Base-by-base conservation (phyloP, 164 flowering plant species). In the Taxillus chinensis region DNA sequence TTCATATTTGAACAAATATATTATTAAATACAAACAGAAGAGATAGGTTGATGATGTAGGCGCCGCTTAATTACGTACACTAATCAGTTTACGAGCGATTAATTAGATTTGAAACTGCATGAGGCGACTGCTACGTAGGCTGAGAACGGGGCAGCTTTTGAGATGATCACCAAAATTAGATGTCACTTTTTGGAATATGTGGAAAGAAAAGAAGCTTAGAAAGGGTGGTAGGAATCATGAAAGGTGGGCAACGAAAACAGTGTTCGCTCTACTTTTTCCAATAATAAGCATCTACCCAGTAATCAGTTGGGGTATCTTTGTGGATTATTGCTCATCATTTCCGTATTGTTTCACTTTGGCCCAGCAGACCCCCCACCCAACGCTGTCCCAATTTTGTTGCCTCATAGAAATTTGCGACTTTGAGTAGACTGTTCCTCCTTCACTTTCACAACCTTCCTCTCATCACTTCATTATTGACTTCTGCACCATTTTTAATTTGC, bases 291-390 rank as follows among this genome's bases (percentile, higher is more conserved):
- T 77, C 55, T 79, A 78, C 77, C 70, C 72, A 67, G 77, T 73
- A 77, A 80, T 78, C 77, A 75, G 68, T 71, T 71, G 67, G 77
- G 73, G 77, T 77, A 79, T 80, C 82, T 72, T 59, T 55, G 63
- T 61, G 72, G 68, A 82, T 84, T 75, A 82, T 82, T 78, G 79
- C 68, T 69, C 79, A 84, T 82, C 79, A 80, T 78, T 75, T 80
- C 73, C 70, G 63, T 67, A 65, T 73, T 63, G 69, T 67, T 71
- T 63, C 66, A 52, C 71, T 67, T 73, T 75, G 67, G 51, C 63
- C 71, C 41, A 54, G 27, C 27, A 27, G 27, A 27, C 27, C 27
- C 27, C 27, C 27, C 27, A 27, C 27, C 27, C 27, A 27, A 27
- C 27, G 27, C 27, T 27, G 27, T 27, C 27, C 27, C 27, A 27